Percentiles rank a stretch among this genome's conserved stretches.
Evolutionary conservation across 2,329 filamentous ascomycete species (phyloP).

Genomic region (Akanthomyces lecanii): DNA sequence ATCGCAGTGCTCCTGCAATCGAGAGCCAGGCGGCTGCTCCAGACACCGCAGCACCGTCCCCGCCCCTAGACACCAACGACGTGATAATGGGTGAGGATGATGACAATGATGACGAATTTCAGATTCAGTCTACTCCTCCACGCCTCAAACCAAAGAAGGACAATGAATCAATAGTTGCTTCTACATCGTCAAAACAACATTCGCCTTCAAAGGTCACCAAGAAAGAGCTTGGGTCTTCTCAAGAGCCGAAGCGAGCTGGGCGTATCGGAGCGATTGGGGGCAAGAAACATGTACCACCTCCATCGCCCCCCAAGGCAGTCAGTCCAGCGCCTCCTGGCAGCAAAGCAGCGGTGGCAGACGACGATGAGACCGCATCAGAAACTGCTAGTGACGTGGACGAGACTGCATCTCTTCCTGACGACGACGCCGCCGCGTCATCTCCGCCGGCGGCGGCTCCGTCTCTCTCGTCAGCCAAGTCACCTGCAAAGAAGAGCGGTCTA

Average conservation of each 20-base stretch:
- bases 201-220: constrained; percentile 12
- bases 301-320: constrained; percentile 7
- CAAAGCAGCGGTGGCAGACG: constrained; percentile 16
- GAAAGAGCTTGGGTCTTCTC: not conserved
- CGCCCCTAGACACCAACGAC: not conserved
- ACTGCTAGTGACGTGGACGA: constrained; percentile 30
- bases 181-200: not conserved
- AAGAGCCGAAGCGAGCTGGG: constrained; percentile 17
- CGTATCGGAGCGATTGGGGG: constrained; percentile 36
- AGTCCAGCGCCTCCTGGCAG: constrained; percentile 21
- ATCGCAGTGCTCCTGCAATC: constrained; percentile 5
- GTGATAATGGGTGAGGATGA: constrained; percentile 23
- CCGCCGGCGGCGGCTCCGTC: constrained; percentile 20
- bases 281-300: constrained; percentile 27
- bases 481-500: constrained; percentile 30
- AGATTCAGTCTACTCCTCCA: constrained; percentile 47
- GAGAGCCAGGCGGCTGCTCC: not conserved
- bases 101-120: constrained; percentile 47
- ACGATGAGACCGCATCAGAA: constrained; percentile 40
- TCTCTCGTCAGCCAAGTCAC: constrained; percentile 22
- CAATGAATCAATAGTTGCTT: not conserved
- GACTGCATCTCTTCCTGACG: constrained; percentile 23
- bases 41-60: constrained; percentile 16
- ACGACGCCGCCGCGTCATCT: constrained; percentile 10
- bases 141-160: constrained; percentile 28